Base-by-base conservation (phyloP, 2,329 filamentous ascomycete species). In the Talaromyces sp. region DNA sequence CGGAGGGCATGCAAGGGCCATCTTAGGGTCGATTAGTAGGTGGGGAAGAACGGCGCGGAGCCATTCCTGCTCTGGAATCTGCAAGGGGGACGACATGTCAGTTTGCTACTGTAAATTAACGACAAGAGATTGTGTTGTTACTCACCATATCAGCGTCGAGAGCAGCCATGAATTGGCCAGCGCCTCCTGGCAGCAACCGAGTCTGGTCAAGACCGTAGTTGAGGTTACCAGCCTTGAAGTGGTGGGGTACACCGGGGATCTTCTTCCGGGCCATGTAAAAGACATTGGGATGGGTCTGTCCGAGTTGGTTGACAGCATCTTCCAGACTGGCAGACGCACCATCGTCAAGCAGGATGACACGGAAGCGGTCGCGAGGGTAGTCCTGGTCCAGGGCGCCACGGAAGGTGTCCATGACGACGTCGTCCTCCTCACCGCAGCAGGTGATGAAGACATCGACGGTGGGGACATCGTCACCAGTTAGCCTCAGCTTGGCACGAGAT, bases 161-260 rank as follows among this genome's bases (percentile, higher is more conserved):
- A 44, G 83, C 83, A n/a, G 85, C 86, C 69, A 88, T 83, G 70
- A 79, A 87, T 67, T 83, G 78, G 47, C 79, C 78, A n/a, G 82
- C 77, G 28, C 84, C 84, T 18, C 83, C 83, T 1, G 83, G 82
- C 34, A 87, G 73, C n/a, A 73, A 68, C 16, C 77, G 76, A 4
- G 81, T 77, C 60, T 80, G 77, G 16, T 85, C 81, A 23, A 85
- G 72, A 36, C 83, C 86, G 61, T 85, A 83, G 72, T 87, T 88
- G 58, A 88, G 75, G 68, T 88, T 88, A 57, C 86, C 85, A 1
- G 86, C 85, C 76, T 88, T 88, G 78, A 85, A 87, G 68, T 85
- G 82, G 66, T 84, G 71, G 34, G 69, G 72, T 47, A 69, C 70
- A 56, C 66, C 71, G 42, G 73, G 74, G 53, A 75, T 73, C 64